Percentiles rank a stretch among this genome's conserved stretches.
Evolutionary conservation across 306 rosid genomes (phyloP).

Genomic region (Luffa aegyptiaca): DNA sequence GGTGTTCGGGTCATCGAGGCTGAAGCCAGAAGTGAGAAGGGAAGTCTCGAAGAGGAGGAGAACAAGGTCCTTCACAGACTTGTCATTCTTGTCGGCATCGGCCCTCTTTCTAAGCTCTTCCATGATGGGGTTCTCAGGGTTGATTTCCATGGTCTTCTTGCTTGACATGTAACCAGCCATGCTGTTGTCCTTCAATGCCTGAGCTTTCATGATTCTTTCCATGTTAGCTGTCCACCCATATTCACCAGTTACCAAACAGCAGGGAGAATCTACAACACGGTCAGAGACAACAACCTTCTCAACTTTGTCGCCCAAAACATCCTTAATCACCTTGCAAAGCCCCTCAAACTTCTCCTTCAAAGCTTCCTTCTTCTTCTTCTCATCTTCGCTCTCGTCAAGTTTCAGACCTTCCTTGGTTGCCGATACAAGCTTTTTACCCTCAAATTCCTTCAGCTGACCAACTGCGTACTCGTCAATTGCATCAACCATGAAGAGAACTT

Average conservation of each 20-base stretch:
- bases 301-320: constrained; percentile 17
- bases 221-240: constrained; percentile 25
- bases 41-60: constrained; percentile 85
- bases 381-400: constrained; percentile 21
- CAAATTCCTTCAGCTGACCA: constrained; percentile 20
- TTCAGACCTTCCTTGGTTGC: constrained; percentile 25
- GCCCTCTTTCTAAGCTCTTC: constrained; percentile 22
- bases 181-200: constrained; percentile 82
- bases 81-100: constrained; percentile 13
- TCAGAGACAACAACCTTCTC: constrained; percentile 22
- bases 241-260: constrained; percentile 24
- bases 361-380: constrained; percentile 16
- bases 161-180: constrained; percentile 94
- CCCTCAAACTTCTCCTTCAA: constrained; percentile 15
- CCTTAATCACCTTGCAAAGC: constrained; percentile 24
- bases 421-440: constrained; percentile 22
- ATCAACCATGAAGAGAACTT: constrained; percentile 25
- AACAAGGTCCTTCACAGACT: constrained; percentile 40
- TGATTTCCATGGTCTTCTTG: constrained; percentile 97
- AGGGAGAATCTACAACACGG: constrained; percentile 20
- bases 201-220: constrained; percentile 87
- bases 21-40: constrained; percentile 85
- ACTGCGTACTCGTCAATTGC: constrained; percentile 23
- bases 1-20: constrained; percentile 95
- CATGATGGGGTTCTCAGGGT: constrained; percentile 68